These are phyloP conservation scores for Nicotiana tomentosiformis DNA, from an alignment of 257 asterid genomes.

Conservation along the genomic window DNA sequence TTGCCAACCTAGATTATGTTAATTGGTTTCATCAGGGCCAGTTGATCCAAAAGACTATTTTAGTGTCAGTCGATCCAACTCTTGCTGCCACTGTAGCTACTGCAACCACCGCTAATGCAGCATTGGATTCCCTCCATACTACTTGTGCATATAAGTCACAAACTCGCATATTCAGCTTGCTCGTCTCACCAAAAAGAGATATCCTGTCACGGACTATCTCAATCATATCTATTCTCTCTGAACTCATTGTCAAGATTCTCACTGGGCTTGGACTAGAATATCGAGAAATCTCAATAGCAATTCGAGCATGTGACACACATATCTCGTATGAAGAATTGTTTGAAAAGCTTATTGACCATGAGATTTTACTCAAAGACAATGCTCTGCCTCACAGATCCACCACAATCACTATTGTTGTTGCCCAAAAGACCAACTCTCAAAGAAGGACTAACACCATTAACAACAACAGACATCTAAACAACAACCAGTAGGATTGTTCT, in stretches of 20 bases:
- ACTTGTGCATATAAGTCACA: too few species aligned
- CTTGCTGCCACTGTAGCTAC: neutral
- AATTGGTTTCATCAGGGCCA: neutral
- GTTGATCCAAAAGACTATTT: neutral
- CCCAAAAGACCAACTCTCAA: neutral
- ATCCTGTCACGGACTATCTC: too few species aligned
- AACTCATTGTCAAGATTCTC: too few species aligned
- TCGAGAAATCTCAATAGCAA: neutral
- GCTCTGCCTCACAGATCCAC: neutral
- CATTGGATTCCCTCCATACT: neutral
- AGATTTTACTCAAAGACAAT: neutral
- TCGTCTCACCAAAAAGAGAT: too few species aligned
- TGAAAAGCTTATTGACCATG: neutral
- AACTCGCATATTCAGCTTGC: too few species aligned
- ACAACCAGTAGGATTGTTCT: neutral
- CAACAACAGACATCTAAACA: neutral
- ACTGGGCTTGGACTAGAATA: too few species aligned
- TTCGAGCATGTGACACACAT: neutral
- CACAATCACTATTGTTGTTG: neutral
- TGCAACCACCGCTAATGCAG: neutral
- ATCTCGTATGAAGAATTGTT: neutral
- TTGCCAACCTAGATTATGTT: neutral
- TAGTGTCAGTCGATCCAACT: neutral
- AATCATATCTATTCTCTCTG: too few species aligned
- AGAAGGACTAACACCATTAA: neutral